Conservation (phyloP, 1,139 yeast species). For the Groenewaldozyma sp. region DNA sequence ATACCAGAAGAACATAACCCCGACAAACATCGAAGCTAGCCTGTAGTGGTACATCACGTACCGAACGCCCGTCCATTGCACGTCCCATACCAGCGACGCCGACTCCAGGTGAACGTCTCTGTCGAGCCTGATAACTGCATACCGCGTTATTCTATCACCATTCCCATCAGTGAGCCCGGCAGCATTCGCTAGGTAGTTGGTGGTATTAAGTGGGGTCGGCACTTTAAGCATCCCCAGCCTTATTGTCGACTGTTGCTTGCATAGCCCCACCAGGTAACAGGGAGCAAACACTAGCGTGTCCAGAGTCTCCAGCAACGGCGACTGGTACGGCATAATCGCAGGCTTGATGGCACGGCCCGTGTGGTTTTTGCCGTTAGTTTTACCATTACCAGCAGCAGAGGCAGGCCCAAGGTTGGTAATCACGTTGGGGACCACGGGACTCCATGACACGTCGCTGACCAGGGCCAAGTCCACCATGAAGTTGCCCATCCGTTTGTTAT, state of each 20-base stretch:
- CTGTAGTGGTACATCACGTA: slow-evolving; percentile 47
- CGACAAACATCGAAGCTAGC: slow-evolving; percentile 39
- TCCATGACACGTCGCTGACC: slow-evolving; percentile 12
- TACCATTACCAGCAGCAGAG: slow-evolving; percentile 7
- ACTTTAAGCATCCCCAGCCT: slow-evolving; percentile 10
- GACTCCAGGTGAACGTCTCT: slow-evolving; percentile 21
- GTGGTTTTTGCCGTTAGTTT: slow-evolving; percentile 8
- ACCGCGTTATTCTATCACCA: slow-evolving; percentile 6
- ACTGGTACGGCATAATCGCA: slow-evolving; percentile 26
- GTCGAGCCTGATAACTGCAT: slow-evolving; percentile 23
- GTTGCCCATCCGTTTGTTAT: slow-evolving; percentile 28
- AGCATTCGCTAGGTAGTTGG: not conserved
- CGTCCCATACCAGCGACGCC: slow-evolving; percentile 27
- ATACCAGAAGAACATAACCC: slow-evolving; percentile 43
- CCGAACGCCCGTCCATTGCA: slow-evolving; percentile 48
- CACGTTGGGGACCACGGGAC: slow-evolving; percentile 1
- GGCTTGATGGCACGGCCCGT: slow-evolving; percentile 11
- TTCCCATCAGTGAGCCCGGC: not conserved
- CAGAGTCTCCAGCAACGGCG: slow-evolving; percentile 21
- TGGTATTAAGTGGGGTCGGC: slow-evolving; percentile 9
- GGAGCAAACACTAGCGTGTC: slow-evolving; percentile 26
- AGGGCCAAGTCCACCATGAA: slow-evolving; percentile 23
- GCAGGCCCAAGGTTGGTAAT: slow-evolving; percentile 9
- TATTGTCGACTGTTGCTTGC: slow-evolving; percentile 10
- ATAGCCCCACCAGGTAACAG: slow-evolving; percentile 22